Evolutionary conservation across 345 rosid genomes (phyloP).

Genomic region (Eucalyptus paniculata): DNA sequence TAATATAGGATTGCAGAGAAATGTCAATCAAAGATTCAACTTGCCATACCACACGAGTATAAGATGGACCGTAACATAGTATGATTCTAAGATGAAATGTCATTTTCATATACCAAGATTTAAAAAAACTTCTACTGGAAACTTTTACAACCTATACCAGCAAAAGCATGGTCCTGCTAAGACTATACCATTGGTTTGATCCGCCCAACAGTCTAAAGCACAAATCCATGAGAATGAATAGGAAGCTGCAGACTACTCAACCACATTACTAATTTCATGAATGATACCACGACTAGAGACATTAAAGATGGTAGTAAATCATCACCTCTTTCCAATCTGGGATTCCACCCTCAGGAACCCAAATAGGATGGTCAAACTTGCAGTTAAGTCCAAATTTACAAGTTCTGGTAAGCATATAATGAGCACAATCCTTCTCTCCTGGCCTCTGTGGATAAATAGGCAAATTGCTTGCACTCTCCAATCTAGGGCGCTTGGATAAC

Average conservation of each 20-base stretch:
- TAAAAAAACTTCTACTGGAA: neutral
- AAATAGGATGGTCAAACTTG: constrained; percentile 99
- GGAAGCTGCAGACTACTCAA: neutral
- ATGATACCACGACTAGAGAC: constrained; percentile 4
- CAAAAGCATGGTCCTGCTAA: neutral
- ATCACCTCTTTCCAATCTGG: constrained; percentile 99
- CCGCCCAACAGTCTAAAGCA: neutral
- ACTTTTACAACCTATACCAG: neutral
- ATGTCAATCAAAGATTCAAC: neutral
- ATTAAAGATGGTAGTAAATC: constrained; percentile 38
- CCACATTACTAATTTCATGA: neutral
- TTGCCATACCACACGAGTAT: neutral
- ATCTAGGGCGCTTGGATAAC: constrained; percentile 85
- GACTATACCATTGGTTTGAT: neutral
- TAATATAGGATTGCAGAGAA: neutral
- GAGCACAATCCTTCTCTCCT: constrained; percentile 98
- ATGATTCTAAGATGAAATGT: neutral
- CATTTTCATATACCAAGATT: neutral
- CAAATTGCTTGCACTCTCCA: constrained; percentile 74
- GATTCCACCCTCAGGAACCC: constrained; percentile 99
- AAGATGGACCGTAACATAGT: neutral
- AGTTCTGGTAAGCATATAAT: constrained; percentile 98
- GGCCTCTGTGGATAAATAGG: constrained; percentile 93
- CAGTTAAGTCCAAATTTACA: constrained; percentile 99
- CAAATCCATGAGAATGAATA: neutral